Percentiles rank a stretch among this genome's conserved stretches.
phyloP scores from a whole-genome alignment of 208 protist genomes.

The Lotmaria passim region DNA sequence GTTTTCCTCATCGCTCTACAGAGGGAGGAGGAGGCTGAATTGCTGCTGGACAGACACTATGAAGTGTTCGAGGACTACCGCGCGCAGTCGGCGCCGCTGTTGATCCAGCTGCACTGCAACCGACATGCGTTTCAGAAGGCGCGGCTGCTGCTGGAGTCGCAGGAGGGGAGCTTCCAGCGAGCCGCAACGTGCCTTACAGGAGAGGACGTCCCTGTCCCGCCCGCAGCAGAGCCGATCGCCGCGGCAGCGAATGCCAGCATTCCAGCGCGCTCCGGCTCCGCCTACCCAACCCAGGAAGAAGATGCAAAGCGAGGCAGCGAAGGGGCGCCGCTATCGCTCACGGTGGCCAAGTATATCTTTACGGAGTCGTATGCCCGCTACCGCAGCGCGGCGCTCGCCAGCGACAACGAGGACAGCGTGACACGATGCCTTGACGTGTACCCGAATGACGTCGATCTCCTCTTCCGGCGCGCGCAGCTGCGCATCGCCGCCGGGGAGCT shows the following conservation, averaged over 20 bases:
- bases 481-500: constrained; percentile 61
- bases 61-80: constrained; percentile 39
- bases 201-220: not conserved
- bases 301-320: not conserved
- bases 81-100: constrained; percentile 56
- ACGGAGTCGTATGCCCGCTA: constrained; percentile 70
- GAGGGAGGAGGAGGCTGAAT: constrained; percentile 82
- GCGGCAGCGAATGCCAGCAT: not conserved
- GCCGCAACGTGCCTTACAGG: not conserved
- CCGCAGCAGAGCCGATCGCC: not conserved
- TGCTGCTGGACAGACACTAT: constrained; percentile 57
- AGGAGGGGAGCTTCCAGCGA: constrained; percentile 18
- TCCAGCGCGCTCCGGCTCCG: not conserved
- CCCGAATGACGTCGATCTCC: constrained; percentile 72
- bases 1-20: constrained; percentile 85
- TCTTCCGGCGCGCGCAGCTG: constrained; percentile 76
- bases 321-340: constrained; percentile 28
- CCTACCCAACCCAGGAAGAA: not conserved
- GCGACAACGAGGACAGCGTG: constrained; percentile 72
- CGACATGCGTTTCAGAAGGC: constrained; percentile 79
- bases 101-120: constrained; percentile 82
- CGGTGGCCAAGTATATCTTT: constrained; percentile 82
- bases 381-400: constrained; percentile 67
- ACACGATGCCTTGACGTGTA: constrained; percentile 83
- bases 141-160: constrained; percentile 61